Conservation (phyloP, 2,329 filamentous ascomycete species). For the Nigrograna mackinnonii region DNA sequence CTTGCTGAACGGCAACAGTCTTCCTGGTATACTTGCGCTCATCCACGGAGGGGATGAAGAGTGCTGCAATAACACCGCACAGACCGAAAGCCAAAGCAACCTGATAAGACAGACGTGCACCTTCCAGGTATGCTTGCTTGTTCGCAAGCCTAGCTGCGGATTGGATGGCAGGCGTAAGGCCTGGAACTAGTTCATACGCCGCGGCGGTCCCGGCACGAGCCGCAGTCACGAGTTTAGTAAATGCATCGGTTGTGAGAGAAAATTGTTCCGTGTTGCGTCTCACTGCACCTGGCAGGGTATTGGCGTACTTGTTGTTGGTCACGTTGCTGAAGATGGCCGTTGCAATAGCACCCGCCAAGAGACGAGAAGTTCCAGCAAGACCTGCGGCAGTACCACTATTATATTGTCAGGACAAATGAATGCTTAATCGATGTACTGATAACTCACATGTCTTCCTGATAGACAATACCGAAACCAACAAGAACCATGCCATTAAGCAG, state of each 20-base stretch:
- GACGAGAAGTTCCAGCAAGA: slow-evolving; percentile 28
- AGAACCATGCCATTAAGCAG: slow-evolving; percentile 32
- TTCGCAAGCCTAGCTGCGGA: slow-evolving; percentile 28
- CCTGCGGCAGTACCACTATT: slow-evolving; percentile 28
- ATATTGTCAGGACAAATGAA: slow-evolving; percentile 2
- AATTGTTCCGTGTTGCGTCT: slow-evolving; percentile 18
- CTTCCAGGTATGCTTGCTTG: slow-evolving; percentile 30
- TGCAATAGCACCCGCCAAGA: slow-evolving; percentile 30
- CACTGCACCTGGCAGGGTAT: slow-evolving; percentile 15
- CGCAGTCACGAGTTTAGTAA: slow-evolving; percentile 22
- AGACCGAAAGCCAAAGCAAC: slow-evolving; percentile 36
- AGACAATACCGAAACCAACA: slow-evolving; percentile 31
- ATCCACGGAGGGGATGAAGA: slow-evolving; percentile 30
- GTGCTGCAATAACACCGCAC: slow-evolving; percentile 26
- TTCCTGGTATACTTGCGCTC: slow-evolving; percentile 29
- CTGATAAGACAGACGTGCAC: slow-evolving; percentile 28
- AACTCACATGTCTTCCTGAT: slow-evolving; percentile 29
- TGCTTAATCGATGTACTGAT: too few species aligned
- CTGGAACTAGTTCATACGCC: slow-evolving; percentile 29
- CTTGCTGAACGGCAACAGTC: slow-evolving; percentile 29
- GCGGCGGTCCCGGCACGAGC: slow-evolving; percentile 26
- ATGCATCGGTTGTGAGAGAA: slow-evolving; percentile 13
- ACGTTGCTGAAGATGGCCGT: slow-evolving; percentile 32
- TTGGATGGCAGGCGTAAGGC: slow-evolving; percentile 27
- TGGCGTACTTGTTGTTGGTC: slow-evolving; percentile 30